These are phyloP conservation scores for Candida tallmaniae DNA, from an alignment of 805 yeast genomes.

Conservation along the genomic window DNA sequence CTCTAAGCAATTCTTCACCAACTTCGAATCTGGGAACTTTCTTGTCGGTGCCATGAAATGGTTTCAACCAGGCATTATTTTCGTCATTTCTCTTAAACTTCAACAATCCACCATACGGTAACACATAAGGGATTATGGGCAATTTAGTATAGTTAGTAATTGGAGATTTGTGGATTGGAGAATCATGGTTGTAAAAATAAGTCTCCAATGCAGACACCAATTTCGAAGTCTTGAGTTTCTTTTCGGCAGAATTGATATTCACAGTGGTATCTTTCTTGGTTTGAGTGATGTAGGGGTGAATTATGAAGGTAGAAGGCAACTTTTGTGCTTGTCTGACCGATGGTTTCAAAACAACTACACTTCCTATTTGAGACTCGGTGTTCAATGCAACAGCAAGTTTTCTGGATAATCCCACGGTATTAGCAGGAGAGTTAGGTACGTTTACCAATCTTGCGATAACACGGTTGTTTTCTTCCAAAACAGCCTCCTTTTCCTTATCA, in stretches of 20 bases:
- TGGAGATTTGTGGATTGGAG: conserved; percentile 25
- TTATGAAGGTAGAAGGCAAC: conserved; percentile 35
- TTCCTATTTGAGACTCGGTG: conserved; percentile 46
- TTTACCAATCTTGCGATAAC: conserved; percentile 51
- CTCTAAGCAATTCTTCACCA: conserved; percentile 46
- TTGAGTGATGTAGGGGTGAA: conserved; percentile 54
- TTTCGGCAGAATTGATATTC: conserved; percentile 23
- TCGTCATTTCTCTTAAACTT: conserved; percentile 47
- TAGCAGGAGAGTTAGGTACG: conserved; percentile 23
- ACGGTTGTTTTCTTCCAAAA: conserved; percentile 31
- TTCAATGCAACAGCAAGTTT: conserved; percentile 55
- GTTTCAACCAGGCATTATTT: conserved; percentile 36
- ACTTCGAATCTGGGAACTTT: conserved; percentile 38
- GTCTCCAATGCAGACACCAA: conserved; percentile 17
- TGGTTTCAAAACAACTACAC: conserved; percentile 48
- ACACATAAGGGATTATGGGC: conserved; percentile 42
- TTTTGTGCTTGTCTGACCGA: conserved; percentile 32
- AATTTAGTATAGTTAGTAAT: conserved; percentile 50
- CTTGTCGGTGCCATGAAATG: conserved; percentile 21
- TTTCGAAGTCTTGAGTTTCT: conserved; percentile 22
- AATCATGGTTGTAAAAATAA: conserved; percentile 13
- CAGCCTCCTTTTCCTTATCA: conserved; percentile 6
- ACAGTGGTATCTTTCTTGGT: conserved; percentile 28
- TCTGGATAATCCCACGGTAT: conserved; percentile 49
- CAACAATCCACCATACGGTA: conserved; percentile 60